These are phyloP conservation scores for Sanghuangporus baumii DNA, from an alignment of 1,284 basidiomycete species.

Conservation along the genomic window DNA sequence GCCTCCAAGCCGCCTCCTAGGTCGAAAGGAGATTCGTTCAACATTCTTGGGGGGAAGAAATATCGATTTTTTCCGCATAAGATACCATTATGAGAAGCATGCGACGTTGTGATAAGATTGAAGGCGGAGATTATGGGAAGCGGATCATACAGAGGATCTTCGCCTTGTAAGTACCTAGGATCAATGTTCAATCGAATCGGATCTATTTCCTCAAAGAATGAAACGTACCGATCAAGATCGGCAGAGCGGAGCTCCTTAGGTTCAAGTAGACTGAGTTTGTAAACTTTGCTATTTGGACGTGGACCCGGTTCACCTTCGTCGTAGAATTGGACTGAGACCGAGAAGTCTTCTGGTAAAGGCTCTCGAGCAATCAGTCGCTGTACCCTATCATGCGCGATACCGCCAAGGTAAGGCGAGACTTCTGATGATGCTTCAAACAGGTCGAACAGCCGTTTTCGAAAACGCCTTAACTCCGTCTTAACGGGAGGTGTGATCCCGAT, in stretches of 20 bases:
- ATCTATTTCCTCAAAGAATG: not conserved
- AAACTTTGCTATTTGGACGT: constrained; percentile 37
- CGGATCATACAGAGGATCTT: constrained; percentile 39
- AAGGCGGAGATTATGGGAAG: constrained; percentile 54
- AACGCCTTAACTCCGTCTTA: constrained; percentile 35
- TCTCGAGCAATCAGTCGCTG: constrained; percentile 52
- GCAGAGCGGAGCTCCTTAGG: constrained; percentile 39
- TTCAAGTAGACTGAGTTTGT: constrained; percentile 46
- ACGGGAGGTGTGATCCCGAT: constrained; percentile 51
- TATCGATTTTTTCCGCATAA: constrained; percentile 58
- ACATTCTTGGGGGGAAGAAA: constrained; percentile 43
- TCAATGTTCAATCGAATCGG: not conserved
- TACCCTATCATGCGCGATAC: constrained; percentile 59
- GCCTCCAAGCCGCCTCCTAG: constrained; percentile 51
- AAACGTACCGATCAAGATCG: constrained; percentile 44
- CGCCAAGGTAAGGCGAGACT: constrained; percentile 35
- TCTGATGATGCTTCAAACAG: constrained; percentile 47
- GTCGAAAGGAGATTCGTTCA: constrained; percentile 19
- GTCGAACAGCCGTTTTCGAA: constrained; percentile 46
- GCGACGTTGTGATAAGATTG: constrained; percentile 60
- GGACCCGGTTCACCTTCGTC: constrained; percentile 50
- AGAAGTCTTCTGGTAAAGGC: constrained; percentile 51
- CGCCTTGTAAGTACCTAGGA: constrained; percentile 48
- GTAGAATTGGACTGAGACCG: constrained; percentile 41
- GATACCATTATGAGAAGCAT: constrained; percentile 47